Conservation (phyloP, 495 filamentous ascomycete genomes). For the Letharia lupina region DNA sequence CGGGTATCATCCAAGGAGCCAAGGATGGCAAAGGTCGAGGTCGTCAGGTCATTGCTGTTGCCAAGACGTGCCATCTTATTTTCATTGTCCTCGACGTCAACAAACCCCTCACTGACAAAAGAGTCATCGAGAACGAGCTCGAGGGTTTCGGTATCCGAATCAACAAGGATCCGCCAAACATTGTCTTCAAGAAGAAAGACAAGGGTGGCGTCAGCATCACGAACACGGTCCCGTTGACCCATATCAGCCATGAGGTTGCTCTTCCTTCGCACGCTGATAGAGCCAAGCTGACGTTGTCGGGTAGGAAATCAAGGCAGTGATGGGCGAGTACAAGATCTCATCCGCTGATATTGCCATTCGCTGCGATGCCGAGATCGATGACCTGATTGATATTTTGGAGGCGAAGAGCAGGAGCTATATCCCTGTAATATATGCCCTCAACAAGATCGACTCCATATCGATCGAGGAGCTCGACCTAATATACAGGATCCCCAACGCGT, state of each 20-base stretch:
- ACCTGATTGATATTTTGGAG: constrained; percentile 92
- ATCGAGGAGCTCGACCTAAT: constrained; percentile 95
- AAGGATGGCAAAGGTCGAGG: constrained; percentile 98
- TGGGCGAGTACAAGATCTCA: constrained; percentile 92
- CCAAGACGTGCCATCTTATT: constrained; percentile 97
- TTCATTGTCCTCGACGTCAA: constrained; percentile 99
- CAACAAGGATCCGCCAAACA: constrained; percentile 95
- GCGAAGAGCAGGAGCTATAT: constrained; percentile 94
- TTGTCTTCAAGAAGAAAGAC: constrained; percentile 98
- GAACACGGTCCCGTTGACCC: constrained; percentile 80
- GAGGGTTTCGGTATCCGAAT: constrained; percentile 97
- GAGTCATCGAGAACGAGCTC: constrained; percentile 90
- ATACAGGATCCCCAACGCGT: constrained; percentile 93
- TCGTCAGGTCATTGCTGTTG: constrained; percentile 96
- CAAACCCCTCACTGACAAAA: constrained; percentile 95
- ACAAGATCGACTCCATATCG: constrained; percentile 97
- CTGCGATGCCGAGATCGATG: constrained; percentile 86
- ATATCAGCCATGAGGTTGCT: constrained; percentile 77
- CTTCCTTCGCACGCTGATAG: constrained; percentile 1
- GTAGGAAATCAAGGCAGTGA: constrained; percentile 91
- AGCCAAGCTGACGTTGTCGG: constrained; percentile 22
- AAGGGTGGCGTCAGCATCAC: constrained; percentile 95
- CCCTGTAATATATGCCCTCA: constrained; percentile 94
- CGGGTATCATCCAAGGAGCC: constrained; percentile 96
- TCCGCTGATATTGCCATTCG: constrained; percentile 98